Evolutionary conservation across 805 yeast species (phyloP), one percentile per base, ranked within the genome.

Genomic region (Torulaspora quercuum): DNA sequence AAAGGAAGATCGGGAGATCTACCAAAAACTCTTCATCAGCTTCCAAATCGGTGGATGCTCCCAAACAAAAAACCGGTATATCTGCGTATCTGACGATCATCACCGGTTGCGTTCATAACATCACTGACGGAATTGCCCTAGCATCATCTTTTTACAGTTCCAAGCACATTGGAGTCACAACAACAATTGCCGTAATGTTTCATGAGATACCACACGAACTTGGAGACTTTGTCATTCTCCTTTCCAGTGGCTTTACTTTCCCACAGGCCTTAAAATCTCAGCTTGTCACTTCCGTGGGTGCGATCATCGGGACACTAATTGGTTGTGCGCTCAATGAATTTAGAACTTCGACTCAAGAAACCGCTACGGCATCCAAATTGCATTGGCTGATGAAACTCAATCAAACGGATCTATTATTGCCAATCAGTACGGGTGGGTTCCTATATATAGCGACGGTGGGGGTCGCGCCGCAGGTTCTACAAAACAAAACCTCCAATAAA

Each of bases 181-280:
- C 89, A 0, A 74, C 82, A 14, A 60, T 82, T 23, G 85, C 89
- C 1, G 80, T 82, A 18, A 70, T 82, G 44, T 72, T 80, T 59
- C 92, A 83, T 55, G 92, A 83, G 55, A 73, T 82, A 32, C 92
- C 92, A 5, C 92, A 83, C 55, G 87, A 82, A 53, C 73, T 83
- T 43, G 89, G 90, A 31, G 92, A 83, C 53, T 83, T 79, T 61
- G 89, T 88, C 0, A 63, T 83, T 16, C 63, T 83, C 42, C 77
- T 78, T 50, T 41, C 55, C 3, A 80, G 80, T 14, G 90, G 90
- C 0, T 73, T 78, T 46, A 67, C 83, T 13, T 77, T 77, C 58
- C 61, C 75, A 58, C 76, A 76, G 44, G 87, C 86, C 2, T 68
- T 80, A 70, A 69, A 68, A 35, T 76, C 84, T 0, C 89, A 82